Evolutionary conservation across 169 alveolate genomes (phyloP).

Genomic region (Fabrea salina): DNA sequence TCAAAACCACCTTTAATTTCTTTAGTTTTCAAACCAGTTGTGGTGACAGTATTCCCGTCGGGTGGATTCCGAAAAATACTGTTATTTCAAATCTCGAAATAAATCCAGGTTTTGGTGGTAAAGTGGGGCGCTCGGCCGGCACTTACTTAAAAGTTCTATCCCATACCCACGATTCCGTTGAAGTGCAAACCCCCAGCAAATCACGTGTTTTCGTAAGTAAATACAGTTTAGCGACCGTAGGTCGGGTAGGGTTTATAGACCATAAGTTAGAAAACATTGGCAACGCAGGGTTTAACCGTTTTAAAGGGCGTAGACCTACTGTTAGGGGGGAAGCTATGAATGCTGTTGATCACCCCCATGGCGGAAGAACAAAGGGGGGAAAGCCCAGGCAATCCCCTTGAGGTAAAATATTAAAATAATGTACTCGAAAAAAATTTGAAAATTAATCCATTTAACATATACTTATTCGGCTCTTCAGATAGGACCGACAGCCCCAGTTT

Average conservation of each 20-base stretch:
- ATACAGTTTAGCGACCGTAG: background rate
- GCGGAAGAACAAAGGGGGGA: constrained; percentile 19
- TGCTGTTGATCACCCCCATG: constrained; percentile 43
- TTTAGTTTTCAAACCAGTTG: background rate
- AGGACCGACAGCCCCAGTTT: too few species aligned
- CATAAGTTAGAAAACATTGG: background rate
- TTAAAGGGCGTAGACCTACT: background rate
- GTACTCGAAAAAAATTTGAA: background rate
- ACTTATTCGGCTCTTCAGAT: too few species aligned
- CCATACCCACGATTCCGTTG: background rate
- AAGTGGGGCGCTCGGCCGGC: background rate
- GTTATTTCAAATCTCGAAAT: background rate
- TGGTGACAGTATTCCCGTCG: background rate
- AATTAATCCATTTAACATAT: too few species aligned
- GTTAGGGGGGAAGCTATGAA: constrained; percentile 41
- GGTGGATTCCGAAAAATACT: background rate
- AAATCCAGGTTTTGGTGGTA: background rate
- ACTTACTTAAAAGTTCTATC: background rate
- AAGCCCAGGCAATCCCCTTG: constrained; percentile 21
- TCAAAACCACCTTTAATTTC: background rate
- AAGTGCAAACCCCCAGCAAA: background rate
- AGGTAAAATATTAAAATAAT: constrained; percentile 14
- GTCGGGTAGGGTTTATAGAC: background rate
- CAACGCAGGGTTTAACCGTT: constrained; percentile 3
- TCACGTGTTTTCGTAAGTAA: background rate